phyloP scores from a whole-genome alignment of 2,329 filamentous ascomycete species.

The Coniochaeta pulveracea region DNA sequence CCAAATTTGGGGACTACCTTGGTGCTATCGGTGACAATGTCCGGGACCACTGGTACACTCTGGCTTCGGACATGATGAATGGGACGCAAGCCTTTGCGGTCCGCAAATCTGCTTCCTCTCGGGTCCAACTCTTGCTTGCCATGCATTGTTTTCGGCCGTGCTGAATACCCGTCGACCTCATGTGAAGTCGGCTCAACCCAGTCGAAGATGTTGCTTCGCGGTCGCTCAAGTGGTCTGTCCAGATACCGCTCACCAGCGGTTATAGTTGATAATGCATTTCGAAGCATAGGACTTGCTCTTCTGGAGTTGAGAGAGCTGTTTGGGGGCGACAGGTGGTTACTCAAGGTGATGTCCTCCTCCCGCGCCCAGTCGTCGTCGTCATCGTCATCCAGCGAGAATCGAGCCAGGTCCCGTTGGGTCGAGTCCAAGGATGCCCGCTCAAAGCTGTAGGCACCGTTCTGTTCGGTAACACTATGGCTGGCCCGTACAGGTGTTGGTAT shows the following conservation, averaged over 20 bases:
- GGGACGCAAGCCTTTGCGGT: conserved; percentile 54
- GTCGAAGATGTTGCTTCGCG: conserved; percentile 63
- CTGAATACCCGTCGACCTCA: conserved; percentile 44
- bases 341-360: conserved; percentile 40
- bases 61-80: conserved; percentile 67
- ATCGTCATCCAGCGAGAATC: conserved; percentile 48
- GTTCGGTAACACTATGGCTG: conserved; percentile 15
- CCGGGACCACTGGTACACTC: conserved; percentile 65
- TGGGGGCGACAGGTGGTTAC: conserved; percentile 47
- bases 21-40: conserved; percentile 40
- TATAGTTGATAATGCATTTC: conserved; percentile 40
- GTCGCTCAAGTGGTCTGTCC: conserved; percentile 30
- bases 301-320: conserved; percentile 41
- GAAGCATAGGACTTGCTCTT: conserved; percentile 39
- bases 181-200: conserved; percentile 65
- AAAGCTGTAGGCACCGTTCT: conserved; percentile 13
- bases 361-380: conserved; percentile 54
- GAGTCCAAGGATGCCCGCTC: conserved; percentile 18
- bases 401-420: conserved; percentile 28
- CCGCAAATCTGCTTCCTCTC: conserved; percentile 56
- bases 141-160: conserved; percentile 63
- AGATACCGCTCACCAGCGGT: conserved; percentile 22
- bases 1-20: conserved; percentile 58
- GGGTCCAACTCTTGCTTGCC: conserved; percentile 62
- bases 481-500: conserved; percentile 37